Evolutionary conservation across 2,329 filamentous ascomycete species (phyloP).

Genomic region (Xylariomycetidae sp.): DNA sequence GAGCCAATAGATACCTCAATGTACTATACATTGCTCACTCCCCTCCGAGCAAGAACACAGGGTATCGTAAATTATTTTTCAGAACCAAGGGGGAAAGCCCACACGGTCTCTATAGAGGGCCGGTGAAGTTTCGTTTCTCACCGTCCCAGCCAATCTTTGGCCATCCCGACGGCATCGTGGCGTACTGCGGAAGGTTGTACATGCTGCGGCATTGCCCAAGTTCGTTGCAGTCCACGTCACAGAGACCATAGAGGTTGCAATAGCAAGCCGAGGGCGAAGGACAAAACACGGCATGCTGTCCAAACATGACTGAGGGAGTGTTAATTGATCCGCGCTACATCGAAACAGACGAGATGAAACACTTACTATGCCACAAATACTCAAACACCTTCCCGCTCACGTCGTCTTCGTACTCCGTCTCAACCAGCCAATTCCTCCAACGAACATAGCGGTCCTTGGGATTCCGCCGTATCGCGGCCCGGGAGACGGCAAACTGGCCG

Average conservation of each 20-base stretch:
- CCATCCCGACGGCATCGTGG: conserved; percentile 58
- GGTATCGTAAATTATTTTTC: too few relatives aligned
- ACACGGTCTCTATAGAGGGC: too few relatives aligned
- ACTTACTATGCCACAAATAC: conserved; percentile 31
- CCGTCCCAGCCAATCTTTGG: conserved; percentile 50
- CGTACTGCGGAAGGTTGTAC: conserved; percentile 55
- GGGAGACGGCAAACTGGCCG: conserved; percentile 30
- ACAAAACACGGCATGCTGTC: conserved; percentile 53
- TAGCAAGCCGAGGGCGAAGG: conserved; percentile 59
- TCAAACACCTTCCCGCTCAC: conserved; percentile 31
- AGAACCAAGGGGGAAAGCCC: too few relatives aligned
- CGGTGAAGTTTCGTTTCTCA: conserved; percentile 27
- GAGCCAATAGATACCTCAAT: too few relatives aligned
- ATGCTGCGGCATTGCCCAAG: conserved; percentile 48
- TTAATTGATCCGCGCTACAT: too few relatives aligned
- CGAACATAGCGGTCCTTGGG: conserved; percentile 23
- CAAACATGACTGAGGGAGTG: conserved; percentile 59
- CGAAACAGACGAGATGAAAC: too few relatives aligned
- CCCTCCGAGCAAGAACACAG: too few relatives aligned
- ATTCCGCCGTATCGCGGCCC: conserved; percentile 24
- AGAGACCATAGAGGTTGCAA: conserved; percentile 64
- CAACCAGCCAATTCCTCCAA: conserved; percentile 26
- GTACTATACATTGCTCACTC: too few relatives aligned
- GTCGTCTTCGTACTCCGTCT: conserved; percentile 23
- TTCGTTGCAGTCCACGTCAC: conserved; percentile 39